A percentile compares a stretch with the other conserved stretches of the same genome.
Conservation (phyloP, 2,329 filamentous ascomycete genomes). For the Xenoacremonium recifei region DNA sequence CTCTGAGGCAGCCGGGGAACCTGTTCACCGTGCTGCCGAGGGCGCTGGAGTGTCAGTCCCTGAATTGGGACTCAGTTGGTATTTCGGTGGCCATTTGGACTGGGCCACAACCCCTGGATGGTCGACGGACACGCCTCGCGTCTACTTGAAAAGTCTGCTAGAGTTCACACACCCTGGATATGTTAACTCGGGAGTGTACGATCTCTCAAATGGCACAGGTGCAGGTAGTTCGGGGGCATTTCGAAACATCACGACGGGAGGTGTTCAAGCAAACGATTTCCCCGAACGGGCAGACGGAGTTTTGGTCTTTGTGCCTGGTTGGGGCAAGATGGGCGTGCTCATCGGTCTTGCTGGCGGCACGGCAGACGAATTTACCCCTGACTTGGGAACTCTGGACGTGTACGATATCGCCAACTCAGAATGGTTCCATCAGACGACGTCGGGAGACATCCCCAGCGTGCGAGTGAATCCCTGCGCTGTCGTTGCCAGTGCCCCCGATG, state of each 20-base stretch:
- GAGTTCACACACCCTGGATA: constrained; percentile 75
- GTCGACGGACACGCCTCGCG: constrained; percentile 60
- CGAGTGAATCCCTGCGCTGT: constrained; percentile 62
- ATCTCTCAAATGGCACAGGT: constrained; percentile 49
- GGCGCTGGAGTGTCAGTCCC: constrained; percentile 71
- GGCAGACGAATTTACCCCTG: constrained; percentile 63
- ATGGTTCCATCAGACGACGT: constrained; percentile 60
- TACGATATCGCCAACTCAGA: constrained; percentile 59
- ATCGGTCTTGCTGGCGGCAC: constrained; percentile 72
- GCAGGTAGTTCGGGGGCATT: constrained; percentile 64
- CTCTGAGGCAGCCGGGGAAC: constrained; percentile 52
- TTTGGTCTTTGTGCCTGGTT: constrained; percentile 72
- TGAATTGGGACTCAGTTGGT: constrained; percentile 69
- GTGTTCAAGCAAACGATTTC: constrained; percentile 65
- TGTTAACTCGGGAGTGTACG: constrained; percentile 60
- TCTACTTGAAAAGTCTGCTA: constrained; percentile 72
- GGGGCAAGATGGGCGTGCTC: constrained; percentile 67
- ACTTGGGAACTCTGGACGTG: constrained; percentile 60
- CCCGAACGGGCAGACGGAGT: constrained; percentile 72
- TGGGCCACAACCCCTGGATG: constrained; percentile 58
- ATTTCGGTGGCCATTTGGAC: constrained; percentile 77
- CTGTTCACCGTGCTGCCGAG: constrained; percentile 69
- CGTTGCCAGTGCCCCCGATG: constrained; percentile 63
- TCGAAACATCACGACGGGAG: constrained; percentile 72
- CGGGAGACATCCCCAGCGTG: constrained; percentile 49